Evolutionary conservation across 1,139 yeast genomes (phyloP), one percentile per base, ranked within the genome.

Genomic region (Blastobotrys petasosporus): DNA sequence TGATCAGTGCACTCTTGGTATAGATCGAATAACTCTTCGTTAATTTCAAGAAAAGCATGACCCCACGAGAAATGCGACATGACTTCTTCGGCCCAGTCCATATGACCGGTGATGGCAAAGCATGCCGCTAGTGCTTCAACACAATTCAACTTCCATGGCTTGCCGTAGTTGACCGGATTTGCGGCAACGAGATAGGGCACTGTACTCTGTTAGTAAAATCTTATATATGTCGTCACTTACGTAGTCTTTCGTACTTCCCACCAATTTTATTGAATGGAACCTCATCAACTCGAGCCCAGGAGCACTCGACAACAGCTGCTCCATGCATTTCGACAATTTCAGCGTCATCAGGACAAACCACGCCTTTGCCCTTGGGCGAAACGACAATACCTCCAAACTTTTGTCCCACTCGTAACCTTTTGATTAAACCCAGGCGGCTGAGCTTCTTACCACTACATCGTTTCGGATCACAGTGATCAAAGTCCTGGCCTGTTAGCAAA

Each of bases 91-190:
- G 98, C 98, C 94, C 94, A 87, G 55, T 90, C 97, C 41, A 70
- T 68, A 55, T 82, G 92, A 0, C 97, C 98, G 0, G 88, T 92
- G 51, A 92, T 90, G 1, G 96, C 96, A 62, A 92, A 85, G 61
- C 97, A 87, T 0, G 99, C 98, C 1, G 98, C 98, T 37, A 94
- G 67, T 0, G 98, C 98, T 62, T 92, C 99, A 7, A 88, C 98
- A 65, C 99, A 92, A 64, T 94, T 92, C 48, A 92, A 70, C 57
- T 82, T 78, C 98, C 97, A 90, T 0, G 99, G 97, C 56, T 86
- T 76, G 2, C 99, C 99, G 59, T 94, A 94, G 64, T 92, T 92
- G 9, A 94, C 97, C 15, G 96, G 94, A 61, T 92, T 92, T 0
- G 97, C 96, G 2, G 98, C 98, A 3, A 92, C 94, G 48, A 92